Conservation (phyloP, 768 basidiomycete genomes). For the Podaxis sp. region DNA sequence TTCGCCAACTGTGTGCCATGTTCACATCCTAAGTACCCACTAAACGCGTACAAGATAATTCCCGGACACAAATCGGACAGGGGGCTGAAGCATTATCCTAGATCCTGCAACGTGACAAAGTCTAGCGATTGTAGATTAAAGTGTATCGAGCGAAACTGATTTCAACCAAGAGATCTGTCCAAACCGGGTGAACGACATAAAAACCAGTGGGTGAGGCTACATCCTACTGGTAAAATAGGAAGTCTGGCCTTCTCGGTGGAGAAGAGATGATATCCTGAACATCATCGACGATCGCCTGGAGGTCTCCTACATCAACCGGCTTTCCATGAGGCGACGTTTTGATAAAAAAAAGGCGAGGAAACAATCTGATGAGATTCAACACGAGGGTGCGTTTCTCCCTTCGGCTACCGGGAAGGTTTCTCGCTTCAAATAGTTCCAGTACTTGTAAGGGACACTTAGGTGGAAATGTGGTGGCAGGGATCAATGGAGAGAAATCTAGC, state of each 20-base stretch:
- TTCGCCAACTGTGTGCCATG: neutral
- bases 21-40: too few relatives aligned
- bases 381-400: neutral
- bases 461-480: neutral
- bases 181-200: too few relatives aligned
- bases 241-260: neutral
- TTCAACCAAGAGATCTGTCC: too few relatives aligned
- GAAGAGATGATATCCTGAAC: neutral
- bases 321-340: neutral
- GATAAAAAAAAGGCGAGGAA: neutral
- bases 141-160: too few relatives aligned
- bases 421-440: neutral
- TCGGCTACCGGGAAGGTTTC: neutral
- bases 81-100: too few relatives aligned
- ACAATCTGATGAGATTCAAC: neutral
- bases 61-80: too few relatives aligned
- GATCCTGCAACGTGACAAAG: too few relatives aligned
- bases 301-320: neutral
- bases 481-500: neutral
- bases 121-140: too few relatives aligned
- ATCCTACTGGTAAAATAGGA: neutral
- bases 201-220: too few relatives aligned
- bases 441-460: neutral
- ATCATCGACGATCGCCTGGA: neutral
- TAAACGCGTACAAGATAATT: too few relatives aligned